Conservation (phyloP, 306 rosid genomes). For the Castanopsis chinensis region DNA sequence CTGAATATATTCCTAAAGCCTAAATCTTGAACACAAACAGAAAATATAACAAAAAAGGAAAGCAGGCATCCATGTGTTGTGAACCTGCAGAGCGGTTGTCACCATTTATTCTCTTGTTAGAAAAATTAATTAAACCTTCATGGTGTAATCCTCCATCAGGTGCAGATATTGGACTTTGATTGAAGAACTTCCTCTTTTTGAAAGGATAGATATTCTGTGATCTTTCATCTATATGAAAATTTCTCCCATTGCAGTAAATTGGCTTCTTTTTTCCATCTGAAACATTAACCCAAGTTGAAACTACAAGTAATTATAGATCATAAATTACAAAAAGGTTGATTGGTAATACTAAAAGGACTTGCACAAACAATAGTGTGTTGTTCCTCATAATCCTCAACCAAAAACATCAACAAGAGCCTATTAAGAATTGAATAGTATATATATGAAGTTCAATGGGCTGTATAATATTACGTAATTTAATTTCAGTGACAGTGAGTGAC, state of each 20-base stretch:
- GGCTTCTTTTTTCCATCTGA: slow-evolving; percentile 40
- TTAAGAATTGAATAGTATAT: background rate
- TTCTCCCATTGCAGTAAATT: slow-evolving; percentile 17
- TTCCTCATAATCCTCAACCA: background rate
- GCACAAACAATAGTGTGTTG: background rate
- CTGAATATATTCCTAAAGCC: slow-evolving; percentile 20
- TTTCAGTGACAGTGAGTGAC: background rate
- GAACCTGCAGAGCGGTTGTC: slow-evolving; percentile 44
- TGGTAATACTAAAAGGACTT: background rate
- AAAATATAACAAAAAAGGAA: slow-evolving; percentile 10
- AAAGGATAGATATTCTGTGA: slow-evolving; percentile 68
- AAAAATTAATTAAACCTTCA: slow-evolving; percentile 38
- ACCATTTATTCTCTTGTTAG: slow-evolving; percentile 37
- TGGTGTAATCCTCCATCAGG: slow-evolving; percentile 52
- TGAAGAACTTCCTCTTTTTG: slow-evolving; percentile 71
- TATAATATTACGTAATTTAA: background rate
- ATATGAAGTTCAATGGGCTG: background rate
- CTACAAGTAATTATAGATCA: slow-evolving; percentile 9
- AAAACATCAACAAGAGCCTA: background rate
- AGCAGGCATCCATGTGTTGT: slow-evolving; percentile 18
- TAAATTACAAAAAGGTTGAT: background rate
- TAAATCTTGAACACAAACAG: slow-evolving; percentile 11
- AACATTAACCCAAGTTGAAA: slow-evolving; percentile 14
- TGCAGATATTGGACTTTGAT: slow-evolving; percentile 40
- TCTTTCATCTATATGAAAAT: slow-evolving; percentile 42